Evolutionary conservation across 2,329 filamentous ascomycete species (phyloP), one percentile per base, ranked within the genome.

Genomic region (Penicillium capsulatum): DNA sequence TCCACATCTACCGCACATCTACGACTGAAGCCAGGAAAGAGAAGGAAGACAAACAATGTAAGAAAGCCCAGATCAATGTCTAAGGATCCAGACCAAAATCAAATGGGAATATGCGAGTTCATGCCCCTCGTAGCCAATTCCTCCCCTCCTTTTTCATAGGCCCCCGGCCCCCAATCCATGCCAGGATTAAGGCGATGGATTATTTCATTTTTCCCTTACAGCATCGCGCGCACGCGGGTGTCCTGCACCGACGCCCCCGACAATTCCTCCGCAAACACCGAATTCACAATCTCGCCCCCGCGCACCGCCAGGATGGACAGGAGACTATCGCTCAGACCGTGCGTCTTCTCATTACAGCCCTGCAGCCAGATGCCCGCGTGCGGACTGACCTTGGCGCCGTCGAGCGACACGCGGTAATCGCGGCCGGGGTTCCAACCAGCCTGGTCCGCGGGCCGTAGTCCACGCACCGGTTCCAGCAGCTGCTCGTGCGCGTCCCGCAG

Each of bases 331-430:
- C 86, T 88, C 66, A 94, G 68, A 44, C 91, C 91, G 65, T 97
- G 91, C 22, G 89, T 94, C 46, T 76, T 80, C 71, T 97, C 90
- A 62, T 89, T 94, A 70, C 90, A 96, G 20, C 91, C 91, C 64
- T 97, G 92, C 54, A 97, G 73, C 84, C 86, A 97, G 42, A 97
- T 74, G 3, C 90, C 90, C 10, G 87, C 84, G 31, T 82, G 79
- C 0, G 74, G 60, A n/a, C 80, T 76, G 22, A 97, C 83, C 33
- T 77, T 74, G 19, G 77, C 81, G 1, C 77, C 69, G 34, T 77
- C 74, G 60, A 94, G 88, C 42, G 81, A 70, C 34, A 96, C 79
- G 36, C 76, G 76, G 65, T 97, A 97, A 62, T 96, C 79, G 37
- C 91, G 77, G 20, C 74, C 73, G 1, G 95, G 85, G 11, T 74